Percentiles rank a stretch among this genome's conserved stretches.
phyloP scores from a whole-genome alignment of 768 basidiomycete species.

The Rhizopogon sp. region DNA sequence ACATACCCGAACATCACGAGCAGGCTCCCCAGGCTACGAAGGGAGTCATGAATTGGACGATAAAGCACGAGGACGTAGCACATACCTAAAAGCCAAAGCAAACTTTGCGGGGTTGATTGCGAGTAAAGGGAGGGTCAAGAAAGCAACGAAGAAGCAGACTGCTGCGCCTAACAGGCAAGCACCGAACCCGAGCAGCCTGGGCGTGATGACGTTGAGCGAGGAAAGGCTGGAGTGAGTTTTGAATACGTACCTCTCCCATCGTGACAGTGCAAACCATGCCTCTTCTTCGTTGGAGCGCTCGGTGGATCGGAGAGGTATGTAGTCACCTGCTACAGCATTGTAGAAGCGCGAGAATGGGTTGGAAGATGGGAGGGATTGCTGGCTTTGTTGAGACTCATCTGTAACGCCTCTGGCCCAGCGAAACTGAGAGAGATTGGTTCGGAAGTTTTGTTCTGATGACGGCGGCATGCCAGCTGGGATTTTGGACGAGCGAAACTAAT shows the following conservation, averaged over 20 bases:
- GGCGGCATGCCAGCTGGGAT: constrained; percentile 7
- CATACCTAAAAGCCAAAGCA: constrained; percentile 79
- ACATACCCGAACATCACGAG: constrained; percentile 94
- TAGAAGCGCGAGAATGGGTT: constrained; percentile 88
- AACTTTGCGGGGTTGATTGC: constrained; percentile 84
- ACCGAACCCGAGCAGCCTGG: constrained; percentile 84
- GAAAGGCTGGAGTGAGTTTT: neutral
- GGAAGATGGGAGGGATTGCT: constrained; percentile 24
- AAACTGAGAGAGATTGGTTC: constrained; percentile 75
- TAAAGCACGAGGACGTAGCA: neutral
- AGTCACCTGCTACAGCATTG: constrained; percentile 77
- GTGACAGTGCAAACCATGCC: constrained; percentile 85
- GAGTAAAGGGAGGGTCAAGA: constrained; percentile 68
- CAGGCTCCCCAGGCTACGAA: constrained; percentile 70
- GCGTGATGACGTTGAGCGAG: neutral
- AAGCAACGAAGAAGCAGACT: constrained; percentile 91
- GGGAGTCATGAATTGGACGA: neutral
- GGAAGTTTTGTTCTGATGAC: constrained; percentile 60
- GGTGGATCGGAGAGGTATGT: constrained; percentile 79
- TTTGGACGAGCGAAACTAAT: neutral
- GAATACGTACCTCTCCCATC: constrained; percentile 81
- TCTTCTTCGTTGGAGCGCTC: constrained; percentile 92
- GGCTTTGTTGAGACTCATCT: constrained; percentile 59
- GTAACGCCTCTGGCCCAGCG: constrained; percentile 75
- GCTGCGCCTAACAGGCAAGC: constrained; percentile 86